Evolutionary conservation across 345 rosid genomes (phyloP).

Genomic region (Citrus inodora): DNA sequence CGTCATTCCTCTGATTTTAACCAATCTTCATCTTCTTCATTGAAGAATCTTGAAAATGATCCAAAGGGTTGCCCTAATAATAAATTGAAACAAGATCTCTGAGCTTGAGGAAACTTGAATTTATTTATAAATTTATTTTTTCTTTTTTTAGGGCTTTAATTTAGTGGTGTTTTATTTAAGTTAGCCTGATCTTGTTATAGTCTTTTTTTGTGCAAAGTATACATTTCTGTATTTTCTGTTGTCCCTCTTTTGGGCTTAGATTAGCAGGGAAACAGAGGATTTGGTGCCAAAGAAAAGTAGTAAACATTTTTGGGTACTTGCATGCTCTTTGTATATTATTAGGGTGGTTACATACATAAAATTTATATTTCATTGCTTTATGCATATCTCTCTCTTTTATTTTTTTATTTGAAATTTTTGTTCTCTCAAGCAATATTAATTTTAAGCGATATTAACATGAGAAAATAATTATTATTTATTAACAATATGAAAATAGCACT

Average conservation of each 20-base stretch:
- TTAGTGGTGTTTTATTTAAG: conserved; percentile 1
- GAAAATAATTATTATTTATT: too few species aligned
- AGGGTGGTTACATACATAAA: conserved; percentile 3
- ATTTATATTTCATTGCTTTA: not conserved
- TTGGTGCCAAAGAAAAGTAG: conserved; percentile 21
- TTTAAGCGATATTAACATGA: too few species aligned
- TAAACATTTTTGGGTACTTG: conserved; percentile 14
- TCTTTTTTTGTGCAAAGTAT: conserved; percentile 24
- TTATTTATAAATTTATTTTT: not conserved
- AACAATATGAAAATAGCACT: too few species aligned
- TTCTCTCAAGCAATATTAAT: not conserved
- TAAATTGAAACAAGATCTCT: conserved; percentile 20
- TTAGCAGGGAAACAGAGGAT: conserved; percentile 3
- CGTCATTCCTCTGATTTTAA: conserved; percentile 13
- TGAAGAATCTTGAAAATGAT: conserved; percentile 21
- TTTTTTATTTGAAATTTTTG: not conserved
- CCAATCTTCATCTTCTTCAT: conserved; percentile 30
- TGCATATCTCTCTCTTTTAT: not conserved
- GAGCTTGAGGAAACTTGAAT: not conserved
- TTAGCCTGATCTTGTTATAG: conserved; percentile 19
- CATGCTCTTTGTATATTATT: conserved; percentile 14
- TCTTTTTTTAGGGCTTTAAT: not conserved
- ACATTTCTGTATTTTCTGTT: not conserved
- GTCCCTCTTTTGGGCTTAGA: not conserved
- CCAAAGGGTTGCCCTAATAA: conserved; percentile 7